Percentiles rank a stretch among this genome's conserved stretches.
These are phyloP conservation scores for Nothophoma quercina DNA, from an alignment of 2,329 filamentous ascomycete genomes.

Conservation along the genomic window DNA sequence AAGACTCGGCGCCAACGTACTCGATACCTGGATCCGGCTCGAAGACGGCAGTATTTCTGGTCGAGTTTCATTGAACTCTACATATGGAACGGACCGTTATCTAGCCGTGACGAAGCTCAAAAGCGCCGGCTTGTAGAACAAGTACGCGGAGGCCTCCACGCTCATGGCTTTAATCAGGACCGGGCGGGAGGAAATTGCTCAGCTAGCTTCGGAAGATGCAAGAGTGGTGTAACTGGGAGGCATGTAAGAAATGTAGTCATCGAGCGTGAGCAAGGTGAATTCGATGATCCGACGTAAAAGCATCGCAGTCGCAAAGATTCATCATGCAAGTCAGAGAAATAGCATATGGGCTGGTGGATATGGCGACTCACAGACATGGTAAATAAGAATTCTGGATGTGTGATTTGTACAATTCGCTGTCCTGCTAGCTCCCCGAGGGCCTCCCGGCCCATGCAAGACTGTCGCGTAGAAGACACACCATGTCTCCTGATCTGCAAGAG, in stretches of 20 bases:
- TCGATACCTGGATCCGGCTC: constrained; percentile 69
- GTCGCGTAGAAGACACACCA: too few relatives aligned
- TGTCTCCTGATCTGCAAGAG: too few relatives aligned
- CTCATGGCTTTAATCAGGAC: background rate
- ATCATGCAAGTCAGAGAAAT: too few relatives aligned
- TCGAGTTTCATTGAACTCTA: constrained; percentile 64
- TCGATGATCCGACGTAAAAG: too few relatives aligned
- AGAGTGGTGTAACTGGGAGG: too few relatives aligned
- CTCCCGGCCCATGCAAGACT: too few relatives aligned
- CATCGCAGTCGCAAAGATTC: too few relatives aligned
- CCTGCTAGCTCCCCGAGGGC: too few relatives aligned
- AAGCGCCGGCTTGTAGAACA: constrained; percentile 3
- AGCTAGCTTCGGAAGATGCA: background rate
- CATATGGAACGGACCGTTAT: constrained; percentile 66
- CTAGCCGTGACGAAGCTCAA: constrained; percentile 33
- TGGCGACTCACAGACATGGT: too few relatives aligned
- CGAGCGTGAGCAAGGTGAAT: background rate
- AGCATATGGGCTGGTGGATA: too few relatives aligned
- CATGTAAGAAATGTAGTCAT: background rate
- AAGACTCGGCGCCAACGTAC: constrained; percentile 49
- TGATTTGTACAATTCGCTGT: too few relatives aligned
- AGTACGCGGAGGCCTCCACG: background rate
- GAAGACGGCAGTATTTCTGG: constrained; percentile 64
- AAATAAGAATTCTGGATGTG: too few relatives aligned
- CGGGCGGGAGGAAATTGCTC: background rate